These are phyloP conservation scores for Buxus sempervirens DNA, from an alignment of 164 flowering plant genomes.

Conservation along the genomic window DNA sequence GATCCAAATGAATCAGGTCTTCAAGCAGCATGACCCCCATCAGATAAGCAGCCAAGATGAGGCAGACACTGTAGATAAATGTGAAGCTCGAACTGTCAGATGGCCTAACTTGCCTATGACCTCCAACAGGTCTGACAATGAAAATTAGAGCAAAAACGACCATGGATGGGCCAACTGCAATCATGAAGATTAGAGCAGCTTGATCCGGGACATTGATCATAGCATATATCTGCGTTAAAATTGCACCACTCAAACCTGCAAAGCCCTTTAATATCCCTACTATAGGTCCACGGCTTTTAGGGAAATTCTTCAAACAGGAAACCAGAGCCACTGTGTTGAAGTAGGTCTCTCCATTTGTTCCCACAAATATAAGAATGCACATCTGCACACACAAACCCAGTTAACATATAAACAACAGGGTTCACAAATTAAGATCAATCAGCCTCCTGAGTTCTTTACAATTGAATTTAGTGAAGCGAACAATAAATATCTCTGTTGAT, in stretches of 20 bases:
- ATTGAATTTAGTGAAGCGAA: neutral
- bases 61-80: slow-evolving; percentile 72
- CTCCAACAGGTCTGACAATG: slow-evolving; percentile 86
- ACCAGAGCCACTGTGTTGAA: slow-evolving; percentile 89
- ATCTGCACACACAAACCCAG: slow-evolving; percentile 53
- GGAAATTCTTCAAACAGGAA: slow-evolving; percentile 95
- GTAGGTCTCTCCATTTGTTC: slow-evolving; percentile 95
- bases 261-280: slow-evolving; percentile 96
- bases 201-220: slow-evolving; percentile 70
- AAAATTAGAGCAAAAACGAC: slow-evolving; percentile 79
- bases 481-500: no score
- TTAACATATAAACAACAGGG: no score
- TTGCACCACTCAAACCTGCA: slow-evolving; percentile 94
- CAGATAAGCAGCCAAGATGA: slow-evolving; percentile 88
- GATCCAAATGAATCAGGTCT: slow-evolving; percentile 67
- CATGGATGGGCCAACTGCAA: slow-evolving; percentile 94
- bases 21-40: slow-evolving; percentile 95
- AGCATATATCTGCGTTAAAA: slow-evolving; percentile 77
- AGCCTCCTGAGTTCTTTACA: neutral
- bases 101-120: slow-evolving; percentile 77
- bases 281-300: slow-evolving; percentile 88
- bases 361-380: slow-evolving; percentile 88
- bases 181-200: slow-evolving; percentile 84
- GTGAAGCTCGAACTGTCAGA: slow-evolving; percentile 73
- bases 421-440: neutral